These are phyloP conservation scores for Claviceps capensis DNA, from an alignment of 2,329 filamentous ascomycete genomes.

Conservation along the genomic window DNA sequence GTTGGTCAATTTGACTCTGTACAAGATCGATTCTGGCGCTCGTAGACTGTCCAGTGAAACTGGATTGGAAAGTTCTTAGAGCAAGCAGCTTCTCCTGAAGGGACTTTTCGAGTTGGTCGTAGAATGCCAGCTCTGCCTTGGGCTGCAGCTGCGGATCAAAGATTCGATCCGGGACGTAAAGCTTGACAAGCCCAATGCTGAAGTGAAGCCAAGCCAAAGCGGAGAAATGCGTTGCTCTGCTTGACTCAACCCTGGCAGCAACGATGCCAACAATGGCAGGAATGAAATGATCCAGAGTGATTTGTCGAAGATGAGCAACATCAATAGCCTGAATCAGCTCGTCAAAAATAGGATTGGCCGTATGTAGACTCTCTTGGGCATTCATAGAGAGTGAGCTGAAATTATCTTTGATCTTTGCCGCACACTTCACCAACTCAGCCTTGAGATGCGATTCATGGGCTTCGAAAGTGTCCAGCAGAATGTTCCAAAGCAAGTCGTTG, in stretches of 20 bases:
- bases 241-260: constrained; percentile 9
- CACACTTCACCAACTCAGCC: constrained; percentile 14
- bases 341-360: constrained; percentile 9
- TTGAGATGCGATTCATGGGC: constrained; percentile 23
- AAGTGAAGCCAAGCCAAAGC: constrained; percentile 61
- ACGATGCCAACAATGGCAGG: constrained; percentile 32
- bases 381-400: constrained; percentile 5
- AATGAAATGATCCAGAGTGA: constrained; percentile 29
- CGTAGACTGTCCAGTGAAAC: constrained; percentile 53
- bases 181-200: constrained; percentile 55
- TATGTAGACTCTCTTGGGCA: constrained; percentile 2
- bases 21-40: constrained; percentile 54
- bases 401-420: constrained; percentile 13
- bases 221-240: constrained; percentile 18
- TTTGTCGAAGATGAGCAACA: constrained; percentile 22
- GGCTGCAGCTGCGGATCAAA: constrained; percentile 67
- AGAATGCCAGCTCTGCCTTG: constrained; percentile 49
- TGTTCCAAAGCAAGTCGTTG: constrained; percentile 30
- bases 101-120: constrained; percentile 37
- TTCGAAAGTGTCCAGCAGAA: constrained; percentile 28
- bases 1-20: constrained; percentile 42
- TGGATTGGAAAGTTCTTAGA: constrained; percentile 49
- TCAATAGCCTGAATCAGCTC: constrained; percentile 14
- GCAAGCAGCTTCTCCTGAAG: constrained; percentile 44
- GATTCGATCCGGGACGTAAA: constrained; percentile 76